Percentiles rank a stretch among this genome's conserved stretches.
Evolutionary conservation across 23 red algal species (phyloP).

Genomic region (Gracilaria gracilis): DNA sequence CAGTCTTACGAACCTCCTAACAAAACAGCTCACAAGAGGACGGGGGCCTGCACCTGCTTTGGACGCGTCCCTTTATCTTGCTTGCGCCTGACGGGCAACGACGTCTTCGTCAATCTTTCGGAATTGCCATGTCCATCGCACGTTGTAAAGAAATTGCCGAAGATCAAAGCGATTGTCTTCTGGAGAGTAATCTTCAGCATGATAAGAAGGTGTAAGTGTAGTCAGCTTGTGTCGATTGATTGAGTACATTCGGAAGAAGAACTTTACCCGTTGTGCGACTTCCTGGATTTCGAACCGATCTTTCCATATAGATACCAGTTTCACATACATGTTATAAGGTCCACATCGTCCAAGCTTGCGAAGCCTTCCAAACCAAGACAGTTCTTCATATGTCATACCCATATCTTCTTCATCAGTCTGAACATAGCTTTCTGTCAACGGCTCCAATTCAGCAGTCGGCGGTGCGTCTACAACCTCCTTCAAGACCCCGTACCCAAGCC

Average conservation of each 20-base stretch:
- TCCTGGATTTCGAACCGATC: slow-evolving; percentile 26
- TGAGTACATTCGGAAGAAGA: slow-evolving; percentile 97
- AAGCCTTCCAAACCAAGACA: slow-evolving; percentile 88
- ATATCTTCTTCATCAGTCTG: slow-evolving; percentile 99
- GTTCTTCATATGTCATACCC: slow-evolving; percentile 98
- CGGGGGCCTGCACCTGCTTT: too few species aligned
- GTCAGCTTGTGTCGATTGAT: slow-evolving; percentile 99
- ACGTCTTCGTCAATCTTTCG: slow-evolving; percentile 78
- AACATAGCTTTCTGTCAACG: slow-evolving; percentile 69
- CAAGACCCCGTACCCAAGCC: slow-evolving; percentile 83
- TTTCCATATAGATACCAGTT: slow-evolving; percentile 51
- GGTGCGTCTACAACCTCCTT: slow-evolving; percentile 83
- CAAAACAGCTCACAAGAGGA: too few species aligned
- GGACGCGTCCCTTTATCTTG: not conserved
- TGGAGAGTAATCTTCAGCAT: slow-evolving; percentile 96
- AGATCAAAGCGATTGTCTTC: slow-evolving; percentile 99
- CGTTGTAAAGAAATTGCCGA: slow-evolving; percentile 94
- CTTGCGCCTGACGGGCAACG: too few species aligned
- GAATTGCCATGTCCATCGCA: slow-evolving; percentile 94
- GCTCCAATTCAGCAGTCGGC: slow-evolving; percentile 98
- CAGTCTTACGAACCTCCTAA: too few species aligned
- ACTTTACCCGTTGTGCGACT: slow-evolving; percentile 90
- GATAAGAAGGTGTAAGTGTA: slow-evolving; percentile 89
- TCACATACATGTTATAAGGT: slow-evolving; percentile 86
- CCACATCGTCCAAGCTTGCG: slow-evolving; percentile 90